Evolutionary conservation across 2,329 filamentous ascomycete genomes (phyloP).

Genomic region (Davidsoniella virescens): DNA sequence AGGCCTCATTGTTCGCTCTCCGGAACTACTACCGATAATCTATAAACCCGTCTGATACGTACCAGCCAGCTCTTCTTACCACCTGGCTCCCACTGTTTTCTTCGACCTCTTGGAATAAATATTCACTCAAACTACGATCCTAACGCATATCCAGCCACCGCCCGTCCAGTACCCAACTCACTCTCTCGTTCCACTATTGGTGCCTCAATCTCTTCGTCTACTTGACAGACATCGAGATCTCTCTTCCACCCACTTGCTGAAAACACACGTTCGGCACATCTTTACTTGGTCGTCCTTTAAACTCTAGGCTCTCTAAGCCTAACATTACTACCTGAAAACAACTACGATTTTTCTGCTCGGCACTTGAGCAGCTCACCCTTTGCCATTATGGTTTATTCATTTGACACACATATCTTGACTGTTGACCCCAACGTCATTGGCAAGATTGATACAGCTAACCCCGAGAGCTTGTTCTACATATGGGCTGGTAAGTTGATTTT

Average conservation of each 20-base stretch:
- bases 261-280: neutral
- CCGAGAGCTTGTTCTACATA: conserved; percentile 88
- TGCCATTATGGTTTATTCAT: conserved; percentile 59
- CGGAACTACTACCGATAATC: no score
- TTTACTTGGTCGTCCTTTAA: neutral
- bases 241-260: neutral
- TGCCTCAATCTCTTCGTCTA: conserved; percentile 11
- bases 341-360: conserved; percentile 19
- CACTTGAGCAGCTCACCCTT: conserved; percentile 20
- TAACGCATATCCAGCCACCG: no score
- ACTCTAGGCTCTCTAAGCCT: conserved; percentile 11
- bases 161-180: neutral
- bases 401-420: conserved; percentile 74
- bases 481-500: conserved; percentile 66
- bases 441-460: conserved; percentile 84
- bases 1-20: no score
- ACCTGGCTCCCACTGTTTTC: no score
- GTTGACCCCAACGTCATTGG: conserved; percentile 86
- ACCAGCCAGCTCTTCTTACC: no score
- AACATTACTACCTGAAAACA: conserved; percentile 14
- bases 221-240: conserved; percentile 7
- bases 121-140: no score
- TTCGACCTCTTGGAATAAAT: no score
- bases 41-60: no score
- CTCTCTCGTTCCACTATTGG: conserved; percentile 7